phyloP scores from a whole-genome alignment of 2,329 filamentous ascomycete genomes.

The Myriosclerotinia curreyana region DNA sequence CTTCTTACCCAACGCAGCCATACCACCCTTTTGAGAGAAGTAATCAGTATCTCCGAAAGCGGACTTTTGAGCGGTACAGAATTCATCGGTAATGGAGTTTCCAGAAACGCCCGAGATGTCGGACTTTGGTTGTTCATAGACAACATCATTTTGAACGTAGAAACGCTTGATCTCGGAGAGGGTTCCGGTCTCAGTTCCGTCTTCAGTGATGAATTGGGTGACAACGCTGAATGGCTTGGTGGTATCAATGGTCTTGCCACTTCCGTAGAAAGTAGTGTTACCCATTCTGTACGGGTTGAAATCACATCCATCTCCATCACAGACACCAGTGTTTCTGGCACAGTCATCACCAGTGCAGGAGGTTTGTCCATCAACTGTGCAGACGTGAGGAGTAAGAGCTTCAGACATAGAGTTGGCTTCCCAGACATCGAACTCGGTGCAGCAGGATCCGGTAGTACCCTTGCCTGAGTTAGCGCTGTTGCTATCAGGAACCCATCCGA shows the following conservation, averaged over 20 bases:
- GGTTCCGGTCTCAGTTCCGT: slow-evolving; percentile 48
- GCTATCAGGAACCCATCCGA: slow-evolving; percentile 48
- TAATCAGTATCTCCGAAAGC: slow-evolving; percentile 48
- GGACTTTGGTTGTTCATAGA: slow-evolving; percentile 47
- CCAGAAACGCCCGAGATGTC: slow-evolving; percentile 47
- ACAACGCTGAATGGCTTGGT: slow-evolving; percentile 53
- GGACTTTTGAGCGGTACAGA: slow-evolving; percentile 46
- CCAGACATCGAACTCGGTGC: slow-evolving; percentile 68
- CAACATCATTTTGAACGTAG: slow-evolving; percentile 53
- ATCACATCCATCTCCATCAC: slow-evolving; percentile 59
- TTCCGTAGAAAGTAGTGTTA: slow-evolving; percentile 53
- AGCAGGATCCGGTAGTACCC: slow-evolving; percentile 51
- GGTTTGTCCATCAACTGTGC: slow-evolving; percentile 44
- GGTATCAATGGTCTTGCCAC: slow-evolving; percentile 51
- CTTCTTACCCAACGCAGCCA: slow-evolving; percentile 52
- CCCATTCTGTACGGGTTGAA: slow-evolving; percentile 59
- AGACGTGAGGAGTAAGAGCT: slow-evolving; percentile 57
- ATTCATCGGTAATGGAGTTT: slow-evolving; percentile 49
- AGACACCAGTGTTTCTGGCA: slow-evolving; percentile 32
- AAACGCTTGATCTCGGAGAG: slow-evolving; percentile 53
- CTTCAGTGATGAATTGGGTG: slow-evolving; percentile 55
- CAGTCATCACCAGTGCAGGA: slow-evolving; percentile 15
- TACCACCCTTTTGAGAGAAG: slow-evolving; percentile 55
- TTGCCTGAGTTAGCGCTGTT: slow-evolving; percentile 52
- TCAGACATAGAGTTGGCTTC: slow-evolving; percentile 58